Base-by-base conservation (phyloP, 2,329 filamentous ascomycete genomes). In the Onygena corvina region DNA sequence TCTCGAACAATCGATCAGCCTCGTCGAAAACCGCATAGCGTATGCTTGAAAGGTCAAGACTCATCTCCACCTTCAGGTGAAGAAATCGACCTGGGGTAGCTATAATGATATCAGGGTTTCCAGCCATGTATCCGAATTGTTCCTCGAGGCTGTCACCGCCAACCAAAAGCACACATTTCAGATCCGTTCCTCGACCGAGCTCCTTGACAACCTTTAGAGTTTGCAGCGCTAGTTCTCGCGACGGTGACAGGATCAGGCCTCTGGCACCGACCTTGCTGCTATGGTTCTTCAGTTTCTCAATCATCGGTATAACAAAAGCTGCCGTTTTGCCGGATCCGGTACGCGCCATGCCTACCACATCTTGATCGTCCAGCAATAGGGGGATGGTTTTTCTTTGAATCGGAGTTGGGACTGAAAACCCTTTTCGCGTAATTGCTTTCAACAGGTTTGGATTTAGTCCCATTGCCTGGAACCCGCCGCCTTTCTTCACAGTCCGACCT, bases 241-340 rank as follows among this genome's bases (percentile, higher is more conserved):
- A 94, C 0, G 92, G 92, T 11, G 89, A 95, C 64, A 98, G 69
- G 54, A 98, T 84, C 52, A 98, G 72, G 9, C 83, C 92, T 60
- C 92, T 78, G 38, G 87, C 81, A 47, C 93, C 92, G 55, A 96
- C 82, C 60, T 84, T 83, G 25, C 82, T 81, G 61, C 85, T 94
- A 66, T 98, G 93, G 20, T 80, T 77, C 66, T 89, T 93, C 53
- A 98, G 72, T 56, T 83, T 85, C 71, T 98, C 87, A 53, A 98
- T 88, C 90, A 98, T 94, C 36, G 92, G 92, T 56, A 98, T 93
- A 21, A 96, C 88, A 66, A 98, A 98, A 18, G 92, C 92, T 1
- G 89, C 92, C 1, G 93, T 98, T 73, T 98, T 98, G 71, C 92
- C 92, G 16, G 89, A 96, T 64, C 92, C 92, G n/a, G 93, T 98